Percentiles rank a stretch among this genome's conserved stretches.
Evolutionary conservation across 345 rosid species (phyloP).

Genomic region (Sisymbrium irio): DNA sequence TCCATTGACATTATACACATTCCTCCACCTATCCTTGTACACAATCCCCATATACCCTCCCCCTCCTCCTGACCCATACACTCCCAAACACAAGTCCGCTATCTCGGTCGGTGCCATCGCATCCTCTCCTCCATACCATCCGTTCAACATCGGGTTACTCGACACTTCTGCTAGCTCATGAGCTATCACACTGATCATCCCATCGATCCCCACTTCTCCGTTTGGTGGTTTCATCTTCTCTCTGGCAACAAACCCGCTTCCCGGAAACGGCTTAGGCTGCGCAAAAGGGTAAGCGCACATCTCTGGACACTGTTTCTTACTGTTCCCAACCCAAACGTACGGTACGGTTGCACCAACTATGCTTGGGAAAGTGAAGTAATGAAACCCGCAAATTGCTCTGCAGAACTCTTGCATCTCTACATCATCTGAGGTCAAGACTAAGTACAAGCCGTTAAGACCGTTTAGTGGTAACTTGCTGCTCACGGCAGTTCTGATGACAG

Average conservation of each 20-base stretch:
- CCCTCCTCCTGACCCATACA: conserved; percentile 94
- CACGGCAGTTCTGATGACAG: conserved; percentile 76
- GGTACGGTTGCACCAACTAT: conserved; percentile 90
- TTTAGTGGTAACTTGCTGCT: conserved; percentile 60
- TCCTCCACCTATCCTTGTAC: conserved; percentile 55
- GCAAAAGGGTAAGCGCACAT: conserved; percentile 89
- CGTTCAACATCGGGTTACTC: conserved; percentile 87
- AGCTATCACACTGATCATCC: conserved; percentile 90
- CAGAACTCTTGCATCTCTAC: conserved; percentile 96
- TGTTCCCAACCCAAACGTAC: conserved; percentile 93
- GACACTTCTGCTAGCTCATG: conserved; percentile 96
- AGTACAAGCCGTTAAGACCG: conserved; percentile 68
- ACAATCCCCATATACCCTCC: conserved; percentile 89
- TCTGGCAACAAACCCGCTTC: conserved; percentile 39
- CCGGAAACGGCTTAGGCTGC: conserved; percentile 60
- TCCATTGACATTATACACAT: conserved; percentile 85
- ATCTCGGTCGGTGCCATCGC: conserved; percentile 83
- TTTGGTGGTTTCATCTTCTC: conserved; percentile 66
- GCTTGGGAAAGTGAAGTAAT: conserved; percentile 90
- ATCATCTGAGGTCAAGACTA: conserved; percentile 69
- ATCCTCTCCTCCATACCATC: conserved; percentile 95
- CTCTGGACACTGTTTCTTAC: conserved; percentile 75
- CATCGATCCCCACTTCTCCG: conserved; percentile 87
- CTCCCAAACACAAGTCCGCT: conserved; percentile 89
- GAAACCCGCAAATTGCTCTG: conserved; percentile 90